phyloP scores from a whole-genome alignment of 1,284 basidiomycete genomes.

The Tylopilus sp. region DNA sequence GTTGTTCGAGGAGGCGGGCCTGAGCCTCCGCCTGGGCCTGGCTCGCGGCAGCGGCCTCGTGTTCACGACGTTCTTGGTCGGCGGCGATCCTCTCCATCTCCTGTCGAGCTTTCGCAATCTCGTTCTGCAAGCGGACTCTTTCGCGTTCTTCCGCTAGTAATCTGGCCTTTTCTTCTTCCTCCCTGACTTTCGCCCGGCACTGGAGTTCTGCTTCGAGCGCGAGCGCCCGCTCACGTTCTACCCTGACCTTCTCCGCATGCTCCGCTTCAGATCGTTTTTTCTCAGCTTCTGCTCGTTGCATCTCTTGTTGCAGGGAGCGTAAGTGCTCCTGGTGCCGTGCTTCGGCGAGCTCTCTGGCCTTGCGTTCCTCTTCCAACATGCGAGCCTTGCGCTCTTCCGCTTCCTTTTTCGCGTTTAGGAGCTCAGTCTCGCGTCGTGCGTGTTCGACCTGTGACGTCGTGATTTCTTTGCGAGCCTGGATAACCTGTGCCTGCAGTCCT shows the following conservation, averaged over 20 bases:
- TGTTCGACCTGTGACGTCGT: slow-evolving; percentile 31
- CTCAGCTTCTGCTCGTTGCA: slow-evolving; percentile 26
- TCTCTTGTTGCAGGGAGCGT: slow-evolving; percentile 26
- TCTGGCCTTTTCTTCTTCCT: slow-evolving; percentile 29
- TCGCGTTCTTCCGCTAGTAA: slow-evolving; percentile 25
- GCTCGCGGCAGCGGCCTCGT: slow-evolving; percentile 23
- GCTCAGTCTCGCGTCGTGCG: slow-evolving; percentile 26
- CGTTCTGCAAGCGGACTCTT: slow-evolving; percentile 26
- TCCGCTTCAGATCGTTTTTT: slow-evolving; percentile 22
- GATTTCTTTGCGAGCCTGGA: slow-evolving; percentile 27
- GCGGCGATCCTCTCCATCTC: slow-evolving; percentile 25
- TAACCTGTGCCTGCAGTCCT: slow-evolving; percentile 30
- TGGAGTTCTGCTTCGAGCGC: slow-evolving; percentile 31
- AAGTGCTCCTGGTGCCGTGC: slow-evolving; percentile 31
- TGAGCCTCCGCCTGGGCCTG: slow-evolving; percentile 30
- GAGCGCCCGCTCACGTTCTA: slow-evolving; percentile 31
- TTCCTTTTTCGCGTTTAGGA: slow-evolving; percentile 22
- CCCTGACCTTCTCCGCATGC: slow-evolving; percentile 25
- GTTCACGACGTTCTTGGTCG: slow-evolving; percentile 28
- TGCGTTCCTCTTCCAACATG: slow-evolving; percentile 31
- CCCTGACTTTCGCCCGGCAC: slow-evolving; percentile 21
- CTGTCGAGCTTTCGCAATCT: slow-evolving; percentile 26
- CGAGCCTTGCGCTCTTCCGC: slow-evolving; percentile 28
- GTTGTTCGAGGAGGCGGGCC: slow-evolving; percentile 23
- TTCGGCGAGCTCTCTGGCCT: slow-evolving; percentile 27